phyloP scores from a whole-genome alignment of 768 basidiomycete genomes.

The Glaciozyma antarctica region DNA sequence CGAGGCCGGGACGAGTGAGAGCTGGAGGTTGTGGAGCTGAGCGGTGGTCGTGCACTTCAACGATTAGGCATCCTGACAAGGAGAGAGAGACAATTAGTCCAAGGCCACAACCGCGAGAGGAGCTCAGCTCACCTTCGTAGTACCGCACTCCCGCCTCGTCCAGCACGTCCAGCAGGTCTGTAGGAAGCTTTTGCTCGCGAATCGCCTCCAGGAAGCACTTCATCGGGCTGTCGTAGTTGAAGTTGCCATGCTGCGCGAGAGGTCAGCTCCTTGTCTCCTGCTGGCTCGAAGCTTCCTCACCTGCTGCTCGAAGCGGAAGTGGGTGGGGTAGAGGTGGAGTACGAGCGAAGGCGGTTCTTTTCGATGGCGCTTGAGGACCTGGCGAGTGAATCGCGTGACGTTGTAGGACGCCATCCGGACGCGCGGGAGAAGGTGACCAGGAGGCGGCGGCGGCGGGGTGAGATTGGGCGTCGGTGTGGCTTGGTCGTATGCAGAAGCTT shows the following conservation, averaged over 20 bases:
- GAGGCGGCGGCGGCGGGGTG: no score
- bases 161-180: slow-evolving; percentile 39
- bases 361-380: slow-evolving; percentile 41
- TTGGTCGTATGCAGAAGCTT: no score
- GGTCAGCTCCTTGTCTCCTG: not conserved
- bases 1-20: slow-evolving; percentile 3
- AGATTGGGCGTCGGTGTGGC: no score
- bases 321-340: slow-evolving; percentile 41
- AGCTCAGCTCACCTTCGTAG: slow-evolving; percentile 30
- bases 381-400: slow-evolving; percentile 41
- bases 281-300: slow-evolving; percentile 18
- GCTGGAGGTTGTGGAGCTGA: not conserved
- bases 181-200: slow-evolving; percentile 41
- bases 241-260: slow-evolving; percentile 37
- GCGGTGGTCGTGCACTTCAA: slow-evolving; percentile 44
- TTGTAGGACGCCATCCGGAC: slow-evolving; percentile 38
- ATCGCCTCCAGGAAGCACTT: slow-evolving; percentile 43
- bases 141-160: slow-evolving; percentile 34
- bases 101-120: slow-evolving; percentile 29
- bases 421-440: no score
- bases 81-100: not conserved
- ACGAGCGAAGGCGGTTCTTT: slow-evolving; percentile 40
- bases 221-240: slow-evolving; percentile 43
- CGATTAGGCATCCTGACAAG: slow-evolving; percentile 40
- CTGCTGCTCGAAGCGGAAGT: slow-evolving; percentile 43